Evolutionary conservation across 345 rosid genomes (phyloP).

Genomic region (Firmiana major): DNA sequence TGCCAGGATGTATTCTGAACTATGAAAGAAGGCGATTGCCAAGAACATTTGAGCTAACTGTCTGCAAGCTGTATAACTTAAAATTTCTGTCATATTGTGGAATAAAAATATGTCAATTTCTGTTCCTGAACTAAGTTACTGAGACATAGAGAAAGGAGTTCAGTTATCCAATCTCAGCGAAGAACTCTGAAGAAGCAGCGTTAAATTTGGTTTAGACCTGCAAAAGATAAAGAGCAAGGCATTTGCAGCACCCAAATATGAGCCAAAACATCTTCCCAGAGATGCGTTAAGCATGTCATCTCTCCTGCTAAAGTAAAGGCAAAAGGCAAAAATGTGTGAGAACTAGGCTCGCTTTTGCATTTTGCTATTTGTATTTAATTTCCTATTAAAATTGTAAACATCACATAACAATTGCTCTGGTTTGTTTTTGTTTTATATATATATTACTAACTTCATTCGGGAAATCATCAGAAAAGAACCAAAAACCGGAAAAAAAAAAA

Average conservation of each 20-base stretch:
- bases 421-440: too few relatives aligned
- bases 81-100: conserved; percentile 47
- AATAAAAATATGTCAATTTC: not conserved
- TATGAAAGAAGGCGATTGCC: conserved; percentile 55
- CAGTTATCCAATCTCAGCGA: not conserved
- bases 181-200: conserved; percentile 5
- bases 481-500: too few relatives aligned
- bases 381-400: too few relatives aligned
- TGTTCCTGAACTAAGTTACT: not conserved
- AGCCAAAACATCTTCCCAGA: conserved; percentile 14
- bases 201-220: conserved; percentile 33
- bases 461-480: too few relatives aligned
- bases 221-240: conserved; percentile 21
- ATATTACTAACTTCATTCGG: too few relatives aligned
- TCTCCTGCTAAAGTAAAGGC: not conserved
- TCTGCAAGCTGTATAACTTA: conserved; percentile 37
- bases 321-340: not conserved
- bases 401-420: too few relatives aligned
- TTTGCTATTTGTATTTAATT: too few relatives aligned
- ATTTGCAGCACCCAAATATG: conserved; percentile 15
- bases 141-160: not conserved
- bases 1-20: conserved; percentile 58
- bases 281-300: conserved; percentile 15
- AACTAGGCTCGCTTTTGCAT: too few relatives aligned
- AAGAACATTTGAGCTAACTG: conserved; percentile 55